Base-by-base conservation (phyloP, 805 yeast species). In the Lachancea sp. region DNA sequence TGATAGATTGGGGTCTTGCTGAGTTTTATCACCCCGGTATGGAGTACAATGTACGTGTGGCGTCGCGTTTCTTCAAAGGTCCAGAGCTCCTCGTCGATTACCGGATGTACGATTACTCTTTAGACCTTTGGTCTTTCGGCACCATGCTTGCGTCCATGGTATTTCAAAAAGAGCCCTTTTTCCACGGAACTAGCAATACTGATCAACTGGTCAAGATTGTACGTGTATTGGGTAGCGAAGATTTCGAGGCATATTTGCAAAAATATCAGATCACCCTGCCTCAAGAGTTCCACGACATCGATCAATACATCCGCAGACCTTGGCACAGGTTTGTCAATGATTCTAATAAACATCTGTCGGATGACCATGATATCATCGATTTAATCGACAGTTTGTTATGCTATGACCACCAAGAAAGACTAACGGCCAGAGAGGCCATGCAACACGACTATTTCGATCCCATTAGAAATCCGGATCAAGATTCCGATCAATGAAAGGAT, bases 1-100 rank as follows among this genome's bases (percentile, higher is more conserved):
- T 89, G 52, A 89, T 90, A 44, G 97, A 90, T 66, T 90, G 96
- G 96, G 97, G 97, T 7, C 69, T 90, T 42, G 96, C 97, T 8
- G 97, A 90, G 63, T 89, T 87, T 61, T 89, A 89, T 60, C 96
- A 90, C 61, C 80, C 87, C 19, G 88, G 88, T 12, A 84, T 79
- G 61, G 95, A 87, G 57, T 90, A 86, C 59, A 90, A 90, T 59
- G 96, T 90, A 17, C 75, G 97, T 52, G 97, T 90, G 15, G 96
- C 97, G 2, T 86, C 95, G 4, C 70, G 97, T 53, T 88, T 87
- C 62, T 90, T 84, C 66, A 90, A 90, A 66, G 96, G 96, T 2
- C 97, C 97, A 2, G 97, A 90, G 61, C 68, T 90, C 47, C 71
- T 90, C 49, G 88, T 89, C 19, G 90, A 89, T 63, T 81, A 83